Percentiles rank a stretch among this genome's conserved stretches.
Conservation (phyloP, 257 asterid species). For the Petunia axillaris region DNA sequence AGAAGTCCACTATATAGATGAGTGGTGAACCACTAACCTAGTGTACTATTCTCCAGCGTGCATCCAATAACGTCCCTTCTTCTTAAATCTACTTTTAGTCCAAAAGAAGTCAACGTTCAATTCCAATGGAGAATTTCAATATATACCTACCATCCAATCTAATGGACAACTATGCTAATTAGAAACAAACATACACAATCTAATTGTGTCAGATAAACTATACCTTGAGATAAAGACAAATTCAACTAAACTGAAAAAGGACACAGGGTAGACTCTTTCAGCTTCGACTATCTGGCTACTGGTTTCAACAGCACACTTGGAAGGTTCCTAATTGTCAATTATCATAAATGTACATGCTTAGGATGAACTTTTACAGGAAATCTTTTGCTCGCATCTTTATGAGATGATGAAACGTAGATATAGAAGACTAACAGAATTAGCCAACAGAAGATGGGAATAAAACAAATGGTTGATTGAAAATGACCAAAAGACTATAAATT, state of each 20-base stretch:
- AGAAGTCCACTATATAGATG: conserved; percentile 12
- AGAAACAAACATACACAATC: neutral
- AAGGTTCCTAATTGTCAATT: neutral
- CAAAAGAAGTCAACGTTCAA: conserved; percentile 2
- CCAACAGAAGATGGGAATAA: neutral
- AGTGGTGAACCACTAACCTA: conserved; percentile 16
- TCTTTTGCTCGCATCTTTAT: neutral
- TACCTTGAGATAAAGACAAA: neutral
- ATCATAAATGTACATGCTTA: neutral
- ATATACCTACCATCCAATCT: neutral
- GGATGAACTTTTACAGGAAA: neutral
- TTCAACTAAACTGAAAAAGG: conserved; percentile 2
- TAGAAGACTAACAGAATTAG: neutral
- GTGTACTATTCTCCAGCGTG: neutral
- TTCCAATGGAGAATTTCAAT: neutral
- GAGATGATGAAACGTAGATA: neutral
- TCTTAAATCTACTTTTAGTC: neutral
- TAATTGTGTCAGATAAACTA: neutral
- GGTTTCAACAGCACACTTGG: neutral
- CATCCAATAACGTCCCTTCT: neutral
- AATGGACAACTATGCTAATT: neutral
- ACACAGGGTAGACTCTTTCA: neutral
- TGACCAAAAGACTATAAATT: neutral
- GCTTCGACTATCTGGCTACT: neutral
- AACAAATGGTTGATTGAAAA: neutral